Evolutionary conservation across 2,329 filamentous ascomycete species (phyloP).

Genomic region (Exophiala oligosperma): DNA sequence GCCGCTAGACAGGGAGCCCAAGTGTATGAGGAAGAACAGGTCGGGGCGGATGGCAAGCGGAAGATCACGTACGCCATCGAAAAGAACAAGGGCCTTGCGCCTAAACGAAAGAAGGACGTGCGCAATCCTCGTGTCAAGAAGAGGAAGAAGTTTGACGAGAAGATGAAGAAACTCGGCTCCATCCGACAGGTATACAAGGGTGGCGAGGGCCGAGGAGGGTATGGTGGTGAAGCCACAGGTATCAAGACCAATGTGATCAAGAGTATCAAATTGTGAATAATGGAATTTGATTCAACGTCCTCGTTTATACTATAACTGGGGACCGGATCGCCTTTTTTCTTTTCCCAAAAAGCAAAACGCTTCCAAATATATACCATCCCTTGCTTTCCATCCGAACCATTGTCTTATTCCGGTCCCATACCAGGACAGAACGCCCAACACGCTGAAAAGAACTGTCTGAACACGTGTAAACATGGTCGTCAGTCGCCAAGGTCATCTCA

Average conservation of each 20-base stretch:
- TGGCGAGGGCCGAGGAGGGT: slow-evolving; percentile 79
- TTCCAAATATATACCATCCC: too few species aligned
- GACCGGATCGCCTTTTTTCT: neutral
- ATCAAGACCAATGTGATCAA: slow-evolving; percentile 93
- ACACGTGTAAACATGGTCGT: too few species aligned
- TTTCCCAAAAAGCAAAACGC: neutral
- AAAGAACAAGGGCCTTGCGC: slow-evolving; percentile 95
- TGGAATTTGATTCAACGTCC: neutral
- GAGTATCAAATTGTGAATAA: slow-evolving; percentile 77
- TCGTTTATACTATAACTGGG: neutral
- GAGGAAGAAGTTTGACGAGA: slow-evolving; percentile 91
- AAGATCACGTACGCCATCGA: slow-evolving; percentile 91
- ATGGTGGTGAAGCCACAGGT: slow-evolving; percentile 88
- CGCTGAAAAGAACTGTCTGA: too few species aligned
- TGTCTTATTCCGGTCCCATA: too few species aligned
- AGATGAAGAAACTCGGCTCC: slow-evolving; percentile 93
- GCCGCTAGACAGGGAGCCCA: slow-evolving; percentile 59
- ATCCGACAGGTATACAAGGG: slow-evolving; percentile 85
- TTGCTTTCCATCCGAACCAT: too few species aligned
- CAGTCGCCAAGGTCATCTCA: neutral
- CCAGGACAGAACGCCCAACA: too few species aligned
- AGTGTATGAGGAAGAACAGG: slow-evolving; percentile 64
- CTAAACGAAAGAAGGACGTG: slow-evolving; percentile 88
- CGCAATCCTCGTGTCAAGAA: slow-evolving; percentile 97
- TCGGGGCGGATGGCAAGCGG: slow-evolving; percentile 83